These are phyloP conservation scores for Venturia effusa DNA, from an alignment of 2,329 filamentous ascomycete genomes.

Conservation along the genomic window DNA sequence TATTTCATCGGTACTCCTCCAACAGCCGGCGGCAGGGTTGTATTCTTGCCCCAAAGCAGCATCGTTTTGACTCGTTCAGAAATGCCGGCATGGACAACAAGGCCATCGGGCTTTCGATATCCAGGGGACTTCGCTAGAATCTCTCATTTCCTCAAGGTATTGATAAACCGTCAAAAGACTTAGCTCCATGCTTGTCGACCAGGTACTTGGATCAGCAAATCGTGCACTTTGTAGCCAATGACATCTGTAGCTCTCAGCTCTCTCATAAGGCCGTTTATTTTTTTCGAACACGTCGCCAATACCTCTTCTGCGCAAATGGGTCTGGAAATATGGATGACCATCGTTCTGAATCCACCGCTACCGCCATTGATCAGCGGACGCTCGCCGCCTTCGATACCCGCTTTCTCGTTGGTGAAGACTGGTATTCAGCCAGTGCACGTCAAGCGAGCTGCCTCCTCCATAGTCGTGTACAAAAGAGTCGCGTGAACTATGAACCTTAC, in stretches of 20 bases:
- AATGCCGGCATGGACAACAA: slow-evolving; percentile 29
- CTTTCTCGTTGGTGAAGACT: slow-evolving; percentile 23
- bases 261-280: slow-evolving; percentile 32
- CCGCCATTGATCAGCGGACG: slow-evolving; percentile 40
- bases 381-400: slow-evolving; percentile 24
- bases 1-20: slow-evolving; percentile 30
- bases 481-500: too few species aligned
- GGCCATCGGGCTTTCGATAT: slow-evolving; percentile 30
- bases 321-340: slow-evolving; percentile 35
- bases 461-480: too few species aligned
- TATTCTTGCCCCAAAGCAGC: slow-evolving; percentile 22
- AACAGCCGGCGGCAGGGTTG: slow-evolving; percentile 20
- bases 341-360: slow-evolving; percentile 39
- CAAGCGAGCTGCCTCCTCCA: slow-evolving; percentile 29
- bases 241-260: slow-evolving; percentile 37
- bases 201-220: slow-evolving; percentile 27
- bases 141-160: slow-evolving; percentile 35
- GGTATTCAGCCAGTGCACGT: slow-evolving; percentile 31
- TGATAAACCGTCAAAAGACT: slow-evolving; percentile 34
- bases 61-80: slow-evolving; percentile 22
- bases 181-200: slow-evolving; percentile 20
- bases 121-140: slow-evolving; percentile 29
- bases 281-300: slow-evolving; percentile 36
- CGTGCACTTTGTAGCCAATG: slow-evolving; percentile 19
- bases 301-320: slow-evolving; percentile 27